phyloP scores from a whole-genome alignment of 371 early-diverging fungal genomes.

The Rhizopus stolonifer region DNA sequence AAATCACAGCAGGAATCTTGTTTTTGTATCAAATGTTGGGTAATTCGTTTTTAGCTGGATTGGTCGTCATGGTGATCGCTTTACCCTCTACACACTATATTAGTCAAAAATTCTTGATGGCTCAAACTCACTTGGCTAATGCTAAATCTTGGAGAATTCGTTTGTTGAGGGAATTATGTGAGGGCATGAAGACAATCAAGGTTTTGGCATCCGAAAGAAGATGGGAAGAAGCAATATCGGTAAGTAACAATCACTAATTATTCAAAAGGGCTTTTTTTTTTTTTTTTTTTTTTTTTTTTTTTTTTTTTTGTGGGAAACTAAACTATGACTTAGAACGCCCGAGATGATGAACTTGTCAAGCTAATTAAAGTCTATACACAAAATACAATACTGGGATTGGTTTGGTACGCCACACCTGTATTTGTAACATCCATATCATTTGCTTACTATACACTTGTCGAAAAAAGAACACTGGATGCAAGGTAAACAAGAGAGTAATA shows the following conservation, averaged over 20 bases:
- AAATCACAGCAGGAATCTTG: constrained; percentile 59
- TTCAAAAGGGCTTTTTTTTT: too few species aligned
- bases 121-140: constrained; percentile 55
- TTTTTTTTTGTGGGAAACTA: neutral
- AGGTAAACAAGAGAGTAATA: too few species aligned
- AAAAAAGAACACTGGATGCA: constrained; percentile 62
- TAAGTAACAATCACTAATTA: too few species aligned
- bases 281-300: constrained; percentile 2
- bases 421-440: constrained; percentile 66
- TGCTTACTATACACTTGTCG: constrained; percentile 62
- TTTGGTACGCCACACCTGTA: constrained; percentile 74
- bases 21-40: constrained; percentile 69
- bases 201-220: constrained; percentile 76
- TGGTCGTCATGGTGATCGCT: constrained; percentile 59
- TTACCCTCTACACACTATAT: constrained; percentile 65
- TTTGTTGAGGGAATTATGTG: constrained; percentile 62
- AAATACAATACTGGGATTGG: constrained; percentile 54
- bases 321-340: constrained; percentile 32
- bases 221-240: constrained; percentile 60
- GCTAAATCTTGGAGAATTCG: constrained; percentile 63
- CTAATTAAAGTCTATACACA: constrained; percentile 58
- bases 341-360: constrained; percentile 55
- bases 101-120: constrained; percentile 40
- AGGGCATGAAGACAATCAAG: constrained; percentile 74
- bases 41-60: constrained; percentile 64